Evolutionary conservation across 768 basidiomycete species (phyloP), one percentile per base, ranked within the genome.

Genomic region (Astraeus odoratus): DNA sequence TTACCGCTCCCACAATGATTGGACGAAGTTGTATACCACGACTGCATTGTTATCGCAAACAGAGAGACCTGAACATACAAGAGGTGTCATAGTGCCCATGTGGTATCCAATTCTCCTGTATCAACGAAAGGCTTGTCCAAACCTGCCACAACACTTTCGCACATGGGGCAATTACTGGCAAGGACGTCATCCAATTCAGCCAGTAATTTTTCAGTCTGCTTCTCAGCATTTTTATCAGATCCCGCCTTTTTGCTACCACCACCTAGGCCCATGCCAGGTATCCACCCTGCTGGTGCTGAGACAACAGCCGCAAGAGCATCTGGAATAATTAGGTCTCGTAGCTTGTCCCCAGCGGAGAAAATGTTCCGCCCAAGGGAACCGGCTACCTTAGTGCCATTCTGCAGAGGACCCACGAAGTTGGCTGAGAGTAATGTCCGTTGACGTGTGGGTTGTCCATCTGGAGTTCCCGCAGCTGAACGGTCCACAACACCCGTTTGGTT

Each of bases 271-370:
- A 83, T 81, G 24, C 79, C 77, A 18, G 86, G 82, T 52, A 88
- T 82, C 86, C 86, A 89, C 15, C 72, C 72, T 13, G 16, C 27
- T 3, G 86, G 83, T 5, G 83, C 75, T 1, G 85, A 80, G 44
- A 98, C 86, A 18, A 91, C 76, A 25, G 80, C 77, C 23, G 90
- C 93, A 12, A 98, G 74, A 3, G 92, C 87, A 57, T 98, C 96
- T 10, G 96, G 96, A 7, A 97, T 69, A 56, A 99, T 95, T 41
- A 98, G 71, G 61, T 97, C 93, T 34, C 93, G 77, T 42, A 99
- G 66, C 46, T 80, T 78, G 63, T 97, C 95, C 4, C 92, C 89
- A 1, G 92, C 92, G 18, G 85, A 87, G 20, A 93, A 78, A 15
- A 96, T 68, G 56, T 87, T 89, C 38, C 84, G 77, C 9, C 86